A percentile compares a stretch with the other conserved stretches of the same genome.
phyloP scores from a whole-genome alignment of 257 asterid species.

The Scutellaria barbata region DNA sequence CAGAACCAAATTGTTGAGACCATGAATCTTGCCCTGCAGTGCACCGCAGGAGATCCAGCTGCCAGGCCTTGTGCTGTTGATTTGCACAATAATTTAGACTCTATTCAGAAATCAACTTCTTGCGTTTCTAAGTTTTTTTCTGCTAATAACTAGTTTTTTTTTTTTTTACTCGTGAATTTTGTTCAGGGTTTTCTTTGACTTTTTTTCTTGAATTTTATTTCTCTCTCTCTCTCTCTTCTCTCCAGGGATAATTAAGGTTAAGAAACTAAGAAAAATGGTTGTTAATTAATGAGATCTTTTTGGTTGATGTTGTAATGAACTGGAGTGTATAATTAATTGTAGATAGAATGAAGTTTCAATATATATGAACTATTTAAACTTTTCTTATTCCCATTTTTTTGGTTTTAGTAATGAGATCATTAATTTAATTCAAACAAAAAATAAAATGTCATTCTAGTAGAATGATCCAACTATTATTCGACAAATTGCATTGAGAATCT shows the following conservation, averaged over 20 bases:
- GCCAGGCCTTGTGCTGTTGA: conserved; percentile 64
- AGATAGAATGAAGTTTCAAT: conserved; percentile 33
- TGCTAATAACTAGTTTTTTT: conserved; percentile 34
- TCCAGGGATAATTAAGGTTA: conserved; percentile 19
- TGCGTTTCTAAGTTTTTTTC: conserved; percentile 49
- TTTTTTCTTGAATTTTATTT: conserved; percentile 20
- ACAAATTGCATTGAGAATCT: no score
- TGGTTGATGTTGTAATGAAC: conserved; percentile 48
- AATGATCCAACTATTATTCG: no score
- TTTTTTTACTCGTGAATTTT: background rate
- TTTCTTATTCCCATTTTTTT: background rate
- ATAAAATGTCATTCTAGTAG: no score
- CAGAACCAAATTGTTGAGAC: conserved; percentile 67
- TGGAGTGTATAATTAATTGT: conserved; percentile 41
- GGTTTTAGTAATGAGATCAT: no score
- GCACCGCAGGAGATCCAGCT: conserved; percentile 71
- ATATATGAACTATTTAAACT: conserved; percentile 26
- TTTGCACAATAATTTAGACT: conserved; percentile 54
- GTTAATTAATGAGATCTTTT: conserved; percentile 40
- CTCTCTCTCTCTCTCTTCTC: no score
- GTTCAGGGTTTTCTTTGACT: conserved; percentile 14
- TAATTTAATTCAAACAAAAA: no score
- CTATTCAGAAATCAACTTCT: conserved; percentile 48
- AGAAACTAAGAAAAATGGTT: conserved; percentile 16
- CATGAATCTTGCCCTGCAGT: conserved; percentile 79